Conservation (phyloP, 768 basidiomycete species). For the Zangia roseola region DNA sequence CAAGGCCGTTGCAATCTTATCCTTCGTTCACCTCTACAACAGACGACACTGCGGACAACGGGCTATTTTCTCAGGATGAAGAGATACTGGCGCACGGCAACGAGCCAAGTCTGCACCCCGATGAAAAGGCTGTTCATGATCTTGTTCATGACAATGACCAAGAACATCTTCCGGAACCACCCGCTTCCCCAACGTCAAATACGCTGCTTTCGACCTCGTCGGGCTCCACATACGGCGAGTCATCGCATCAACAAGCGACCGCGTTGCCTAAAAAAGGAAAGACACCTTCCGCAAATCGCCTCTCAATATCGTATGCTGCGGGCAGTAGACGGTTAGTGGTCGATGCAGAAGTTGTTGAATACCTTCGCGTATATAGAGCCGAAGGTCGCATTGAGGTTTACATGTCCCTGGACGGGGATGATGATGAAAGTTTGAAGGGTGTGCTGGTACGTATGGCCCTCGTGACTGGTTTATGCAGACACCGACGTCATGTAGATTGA, state of each 20-base stretch:
- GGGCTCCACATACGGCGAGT: constrained; percentile 45
- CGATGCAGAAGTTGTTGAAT: constrained; percentile 84
- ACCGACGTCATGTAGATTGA: constrained; percentile 54
- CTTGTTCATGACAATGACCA: constrained; percentile 22
- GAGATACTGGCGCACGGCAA: constrained; percentile 15
- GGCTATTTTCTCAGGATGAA: constrained; percentile 28
- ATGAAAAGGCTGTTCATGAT: constrained; percentile 20
- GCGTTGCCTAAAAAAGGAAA: constrained; percentile 36
- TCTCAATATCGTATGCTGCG: constrained; percentile 95
- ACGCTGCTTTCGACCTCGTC: constrained; percentile 38
- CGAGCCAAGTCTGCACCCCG: constrained; percentile 21
- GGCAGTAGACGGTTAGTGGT: constrained; percentile 85
- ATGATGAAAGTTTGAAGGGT: constrained; percentile 61
- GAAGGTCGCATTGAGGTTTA: constrained; percentile 85
- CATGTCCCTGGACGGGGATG: constrained; percentile 57
- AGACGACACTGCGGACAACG: constrained; percentile 41
- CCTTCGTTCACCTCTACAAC: constrained; percentile 54
- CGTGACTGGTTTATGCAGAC: constrained; percentile 2
- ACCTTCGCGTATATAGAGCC: constrained; percentile 73
- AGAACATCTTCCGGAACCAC: constrained; percentile 59
- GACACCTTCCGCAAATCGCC: constrained; percentile 71
- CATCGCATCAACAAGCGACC: constrained; percentile 33
- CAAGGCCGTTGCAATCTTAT: constrained; percentile 39
- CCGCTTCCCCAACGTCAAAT: constrained; percentile 55
- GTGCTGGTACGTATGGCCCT: constrained; percentile 57